Percentiles rank a stretch among this genome's conserved stretches.
Conservation (phyloP, 805 yeast species). For the Zygosaccharomyces lentus region DNA sequence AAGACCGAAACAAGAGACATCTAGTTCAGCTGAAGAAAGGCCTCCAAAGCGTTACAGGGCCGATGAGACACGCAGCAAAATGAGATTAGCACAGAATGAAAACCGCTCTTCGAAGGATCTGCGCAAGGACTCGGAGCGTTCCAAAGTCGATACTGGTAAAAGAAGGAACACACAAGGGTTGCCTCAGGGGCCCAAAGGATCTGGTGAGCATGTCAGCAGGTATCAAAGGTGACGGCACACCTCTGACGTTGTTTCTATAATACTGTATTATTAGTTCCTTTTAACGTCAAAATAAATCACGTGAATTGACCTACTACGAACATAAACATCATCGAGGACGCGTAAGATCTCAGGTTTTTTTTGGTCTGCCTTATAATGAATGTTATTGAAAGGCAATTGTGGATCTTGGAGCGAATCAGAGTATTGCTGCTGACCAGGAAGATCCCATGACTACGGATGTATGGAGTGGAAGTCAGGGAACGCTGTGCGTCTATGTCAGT, state of each 20-base stretch:
- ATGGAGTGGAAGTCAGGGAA: slow-evolving; percentile 40
- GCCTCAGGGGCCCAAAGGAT: slow-evolving; percentile 27
- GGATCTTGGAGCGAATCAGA: background rate
- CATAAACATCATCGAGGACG: background rate
- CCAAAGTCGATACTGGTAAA: slow-evolving; percentile 8
- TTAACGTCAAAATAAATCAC: background rate
- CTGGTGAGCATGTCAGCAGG: slow-evolving; percentile 16
- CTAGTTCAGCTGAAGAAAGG: slow-evolving; percentile 14
- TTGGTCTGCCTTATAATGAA: background rate
- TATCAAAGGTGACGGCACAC: slow-evolving; percentile 18
- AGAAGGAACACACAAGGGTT: slow-evolving; percentile 11
- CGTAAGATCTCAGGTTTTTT: background rate
- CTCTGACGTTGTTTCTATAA: background rate
- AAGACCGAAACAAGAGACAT: slow-evolving; percentile 5
- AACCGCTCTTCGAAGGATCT: slow-evolving; percentile 2
- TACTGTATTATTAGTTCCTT: background rate
- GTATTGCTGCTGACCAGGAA: background rate
- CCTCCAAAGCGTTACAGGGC: slow-evolving; percentile 12
- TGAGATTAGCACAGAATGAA: slow-evolving; percentile 5
- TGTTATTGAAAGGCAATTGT: slow-evolving; percentile 4
- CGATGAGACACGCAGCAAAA: slow-evolving; percentile 8
- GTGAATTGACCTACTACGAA: background rate
- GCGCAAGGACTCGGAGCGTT: slow-evolving; percentile 7
- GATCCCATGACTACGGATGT: slow-evolving; percentile 32
- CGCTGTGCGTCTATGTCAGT: slow-evolving; percentile 68